Evolutionary conservation across 805 yeast species (phyloP).

Genomic region (Wickerhamiella hasegawae): DNA sequence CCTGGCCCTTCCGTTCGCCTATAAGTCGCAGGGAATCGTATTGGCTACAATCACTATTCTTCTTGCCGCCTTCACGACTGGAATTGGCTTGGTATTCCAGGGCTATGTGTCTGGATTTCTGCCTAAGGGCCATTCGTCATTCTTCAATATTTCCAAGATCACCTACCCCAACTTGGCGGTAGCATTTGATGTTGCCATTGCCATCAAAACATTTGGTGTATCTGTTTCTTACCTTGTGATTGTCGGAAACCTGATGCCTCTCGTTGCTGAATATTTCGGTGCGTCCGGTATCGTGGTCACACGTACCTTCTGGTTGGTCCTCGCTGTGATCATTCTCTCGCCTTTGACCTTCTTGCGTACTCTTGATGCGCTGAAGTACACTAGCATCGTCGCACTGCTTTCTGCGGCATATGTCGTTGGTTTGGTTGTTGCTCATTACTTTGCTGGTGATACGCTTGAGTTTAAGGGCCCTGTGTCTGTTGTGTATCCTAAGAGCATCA

Average conservation of each 20-base stretch:
- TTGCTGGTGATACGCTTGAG: constrained; percentile 37
- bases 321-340: constrained; percentile 24
- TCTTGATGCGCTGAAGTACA: constrained; percentile 70
- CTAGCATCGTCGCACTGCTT: constrained; percentile 66
- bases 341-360: constrained; percentile 61
- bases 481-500: constrained; percentile 29
- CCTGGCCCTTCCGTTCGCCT: constrained; percentile 60
- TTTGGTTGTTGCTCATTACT: constrained; percentile 57
- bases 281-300: constrained; percentile 26
- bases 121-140: constrained; percentile 46
- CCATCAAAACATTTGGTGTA: constrained; percentile 67
- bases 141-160: constrained; percentile 47
- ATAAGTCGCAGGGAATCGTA: constrained; percentile 43
- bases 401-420: constrained; percentile 66
- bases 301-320: constrained; percentile 20
- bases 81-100: constrained; percentile 33
- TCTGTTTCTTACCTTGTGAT: constrained; percentile 60
- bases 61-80: constrained; percentile 49
- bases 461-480: constrained; percentile 35
- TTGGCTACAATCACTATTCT: constrained; percentile 39
- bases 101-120: constrained; percentile 25
- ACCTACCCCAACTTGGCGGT: constrained; percentile 57
- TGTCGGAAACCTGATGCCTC: constrained; percentile 63
- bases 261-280: constrained; percentile 20
- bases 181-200: constrained; percentile 56